Percentiles rank a stretch among this genome's conserved stretches.
These are phyloP conservation scores for Globisporangium polare DNA, from an alignment of 352 stramenopile genomes.

Conservation along the genomic window DNA sequence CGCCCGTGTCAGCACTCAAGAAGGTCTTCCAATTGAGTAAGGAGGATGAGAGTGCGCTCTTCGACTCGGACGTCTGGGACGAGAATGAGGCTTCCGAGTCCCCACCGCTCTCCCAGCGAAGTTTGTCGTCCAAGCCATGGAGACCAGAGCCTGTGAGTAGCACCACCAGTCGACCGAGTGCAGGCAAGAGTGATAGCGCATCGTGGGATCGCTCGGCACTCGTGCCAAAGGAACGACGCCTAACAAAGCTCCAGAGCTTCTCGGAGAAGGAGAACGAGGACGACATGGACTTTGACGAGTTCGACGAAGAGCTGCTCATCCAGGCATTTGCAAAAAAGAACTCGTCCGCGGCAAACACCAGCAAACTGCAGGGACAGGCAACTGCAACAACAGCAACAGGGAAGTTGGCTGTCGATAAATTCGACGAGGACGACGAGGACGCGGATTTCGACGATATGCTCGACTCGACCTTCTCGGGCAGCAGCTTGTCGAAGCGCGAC, in stretches of 20 bases:
- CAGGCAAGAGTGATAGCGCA: not conserved
- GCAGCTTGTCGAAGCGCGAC: slow-evolving; percentile 11
- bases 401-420: not conserved
- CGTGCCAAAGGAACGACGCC: slow-evolving; percentile 54
- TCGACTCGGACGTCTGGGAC: slow-evolving; percentile 72
- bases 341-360: slow-evolving; percentile 14
- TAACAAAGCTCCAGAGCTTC: slow-evolving; percentile 71
- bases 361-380: not conserved
- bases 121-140: not conserved
- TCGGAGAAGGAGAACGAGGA: slow-evolving; percentile 63
- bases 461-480: slow-evolving; percentile 4
- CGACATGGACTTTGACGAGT: slow-evolving; percentile 55
- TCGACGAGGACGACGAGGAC: slow-evolving; percentile 22
- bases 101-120: not conserved
- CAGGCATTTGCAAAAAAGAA: slow-evolving; percentile 38
- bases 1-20: slow-evolving; percentile 15
- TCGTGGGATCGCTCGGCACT: slow-evolving; percentile 60
- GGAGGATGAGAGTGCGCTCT: slow-evolving; percentile 67
- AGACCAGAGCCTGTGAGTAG: not conserved
- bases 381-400: not conserved
- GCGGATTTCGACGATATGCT: slow-evolving; percentile 12
- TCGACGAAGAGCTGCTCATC: slow-evolving; percentile 65
- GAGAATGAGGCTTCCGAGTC: slow-evolving; percentile 28
- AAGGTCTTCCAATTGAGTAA: slow-evolving; percentile 64
- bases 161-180: not conserved